phyloP scores from a whole-genome alignment of 352 stramenopile species.

The Halophytophthora polymorphica region DNA sequence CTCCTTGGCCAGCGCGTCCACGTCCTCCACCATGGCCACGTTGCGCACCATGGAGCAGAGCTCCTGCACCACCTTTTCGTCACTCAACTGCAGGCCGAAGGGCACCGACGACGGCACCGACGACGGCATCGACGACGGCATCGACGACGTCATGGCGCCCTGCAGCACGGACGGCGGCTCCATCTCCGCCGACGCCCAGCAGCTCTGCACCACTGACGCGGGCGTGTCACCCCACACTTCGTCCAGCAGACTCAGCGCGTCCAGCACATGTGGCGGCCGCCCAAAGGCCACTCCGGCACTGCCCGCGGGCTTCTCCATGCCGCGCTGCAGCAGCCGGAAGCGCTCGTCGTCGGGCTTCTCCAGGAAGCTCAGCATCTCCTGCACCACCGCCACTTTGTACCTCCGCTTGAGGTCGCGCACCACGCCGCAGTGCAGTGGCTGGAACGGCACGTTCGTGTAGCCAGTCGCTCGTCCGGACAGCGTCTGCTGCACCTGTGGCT shows the following conservation, averaged over 20 bases:
- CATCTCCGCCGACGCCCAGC: constrained; percentile 37
- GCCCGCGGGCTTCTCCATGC: constrained; percentile 31
- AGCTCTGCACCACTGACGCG: constrained; percentile 13
- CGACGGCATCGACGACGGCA: background rate
- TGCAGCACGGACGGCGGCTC: background rate
- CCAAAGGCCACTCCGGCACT: constrained; percentile 33
- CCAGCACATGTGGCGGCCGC: constrained; percentile 33
- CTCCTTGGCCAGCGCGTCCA: constrained; percentile 34
- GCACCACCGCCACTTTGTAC: constrained; percentile 50
- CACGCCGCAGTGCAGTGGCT: constrained; percentile 33
- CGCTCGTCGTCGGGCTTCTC: constrained; percentile 42
- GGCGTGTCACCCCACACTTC: constrained; percentile 37
- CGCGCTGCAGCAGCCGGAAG: constrained; percentile 36
- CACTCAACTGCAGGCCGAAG: constrained; percentile 16
- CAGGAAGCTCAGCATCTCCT: constrained; percentile 38
- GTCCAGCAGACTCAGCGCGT: constrained; percentile 41
- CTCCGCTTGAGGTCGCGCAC: constrained; percentile 47
- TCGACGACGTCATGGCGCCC: too few relatives aligned
- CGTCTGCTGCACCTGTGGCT: background rate
- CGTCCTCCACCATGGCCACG: constrained; percentile 22
- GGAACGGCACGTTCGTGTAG: constrained; percentile 15
- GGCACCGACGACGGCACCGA: background rate
- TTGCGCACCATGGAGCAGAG: constrained; percentile 36
- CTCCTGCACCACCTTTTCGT: constrained; percentile 36
- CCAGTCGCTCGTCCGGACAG: too few relatives aligned